Evolutionary conservation across 768 basidiomycete genomes (phyloP), one percentile per base, ranked within the genome.

Genomic region (Serendipita sp.): DNA sequence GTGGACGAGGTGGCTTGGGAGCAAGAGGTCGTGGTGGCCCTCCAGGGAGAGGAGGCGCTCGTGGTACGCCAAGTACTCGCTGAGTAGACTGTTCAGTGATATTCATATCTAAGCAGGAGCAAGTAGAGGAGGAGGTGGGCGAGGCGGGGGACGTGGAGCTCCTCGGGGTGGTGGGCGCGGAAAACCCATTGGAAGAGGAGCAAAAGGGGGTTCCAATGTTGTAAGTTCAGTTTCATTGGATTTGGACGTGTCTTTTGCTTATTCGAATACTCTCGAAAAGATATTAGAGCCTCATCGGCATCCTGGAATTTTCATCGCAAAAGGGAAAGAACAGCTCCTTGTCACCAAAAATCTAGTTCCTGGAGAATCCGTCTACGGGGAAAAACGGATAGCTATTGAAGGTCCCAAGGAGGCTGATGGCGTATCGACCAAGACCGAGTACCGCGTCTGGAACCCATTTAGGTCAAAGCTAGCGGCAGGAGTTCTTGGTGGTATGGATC

Each of bases 401-500:
- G 78, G 79, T 11, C 70, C 72, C 10, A 70, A 70, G 32, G 73
- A 74, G 60, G 78, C 76, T 18, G 84, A 80, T 48, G 82, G 79
- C 18, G 88, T 87, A 48, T 86, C 81, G 47, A 88, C 86, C 66
- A 99, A 99, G 78, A 80, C 84, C 68, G 96, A 99, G 76, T 99
- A 97, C 76, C 82, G 96, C 64, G 96, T 99, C 35, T 99, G 96
- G 96, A 99, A 99, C 78, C 96, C 96, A 54, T 99, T 99, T 85
- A 83, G 96, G 69, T 85, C 83, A 73, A 99, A 98, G 80, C 75
- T 99, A 69, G 96, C 96, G 35, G 96, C 96, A 44, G 96, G 96
- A 75, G 89, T 98, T 60, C 78, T 98, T 66, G 91, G 93, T 68
- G 96, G 96, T 71, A 78, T 99, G 75, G 96, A 97, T 71, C 77